These are phyloP conservation scores for Penicillium sp. DNA, from an alignment of 2,329 filamentous ascomycete species.

Conservation along the genomic window DNA sequence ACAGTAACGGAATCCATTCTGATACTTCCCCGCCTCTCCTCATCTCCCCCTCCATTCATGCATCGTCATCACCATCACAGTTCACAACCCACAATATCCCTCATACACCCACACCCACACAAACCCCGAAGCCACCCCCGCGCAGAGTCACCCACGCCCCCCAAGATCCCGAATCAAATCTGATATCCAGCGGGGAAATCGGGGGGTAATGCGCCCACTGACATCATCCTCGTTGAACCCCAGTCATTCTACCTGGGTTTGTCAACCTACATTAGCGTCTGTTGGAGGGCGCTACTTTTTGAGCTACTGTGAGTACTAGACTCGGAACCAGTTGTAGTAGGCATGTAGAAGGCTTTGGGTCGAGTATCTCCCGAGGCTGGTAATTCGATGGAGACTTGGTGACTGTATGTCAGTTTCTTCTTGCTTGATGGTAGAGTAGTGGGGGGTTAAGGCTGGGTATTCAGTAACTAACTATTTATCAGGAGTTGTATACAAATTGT, in stretches of 20 bases:
- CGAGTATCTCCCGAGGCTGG: neutral
- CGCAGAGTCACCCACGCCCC: neutral
- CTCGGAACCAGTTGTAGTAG: neutral
- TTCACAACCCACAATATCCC: too few species aligned
- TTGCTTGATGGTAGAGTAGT: neutral
- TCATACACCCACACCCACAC: neutral
- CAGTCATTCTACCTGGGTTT: slow-evolving; percentile 11
- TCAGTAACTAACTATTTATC: too few species aligned
- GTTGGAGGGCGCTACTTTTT: neutral
- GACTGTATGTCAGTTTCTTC: neutral
- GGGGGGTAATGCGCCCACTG: slow-evolving; percentile 1
- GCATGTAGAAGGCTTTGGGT: neutral
- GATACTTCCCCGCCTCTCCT: neutral
- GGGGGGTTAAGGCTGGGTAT: too few species aligned
- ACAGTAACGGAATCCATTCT: neutral
- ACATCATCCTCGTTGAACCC: slow-evolving; percentile 19
- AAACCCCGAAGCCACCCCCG: slow-evolving; percentile 2
- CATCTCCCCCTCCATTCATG: neutral
- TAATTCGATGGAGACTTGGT: neutral
- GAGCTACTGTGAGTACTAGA: neutral
- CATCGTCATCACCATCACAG: neutral
- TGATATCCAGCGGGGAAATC: neutral
- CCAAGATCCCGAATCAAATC: neutral
- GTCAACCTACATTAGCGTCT: slow-evolving; percentile 20
- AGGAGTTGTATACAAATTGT: too few species aligned